Evolutionary conservation across 31 red algal genomes (phyloP), one percentile per base, ranked within the genome.

Genomic region (Porphyra umbilicalis): DNA sequence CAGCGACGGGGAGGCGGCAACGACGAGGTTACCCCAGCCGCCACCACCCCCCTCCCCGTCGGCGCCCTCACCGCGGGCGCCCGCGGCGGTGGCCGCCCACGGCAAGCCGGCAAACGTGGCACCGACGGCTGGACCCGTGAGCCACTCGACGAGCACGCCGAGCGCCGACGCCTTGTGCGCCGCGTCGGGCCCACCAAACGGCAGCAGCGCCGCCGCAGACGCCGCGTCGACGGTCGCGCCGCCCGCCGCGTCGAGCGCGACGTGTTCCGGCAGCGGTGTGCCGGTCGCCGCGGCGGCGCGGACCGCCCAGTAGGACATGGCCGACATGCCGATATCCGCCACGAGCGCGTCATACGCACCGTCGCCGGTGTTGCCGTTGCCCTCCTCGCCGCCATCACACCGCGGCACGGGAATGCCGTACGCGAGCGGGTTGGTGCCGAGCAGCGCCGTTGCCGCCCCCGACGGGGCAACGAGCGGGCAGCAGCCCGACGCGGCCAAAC

Each of bases 371-470:
- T n/a, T n/a, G n/a, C n/a, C n/a, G n/a, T n/a, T n/a, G n/a, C n/a
- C n/a, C n/a, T n/a, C n/a, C n/a, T n/a, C n/a, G n/a, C n/a, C n/a
- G n/a, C n/a, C n/a, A n/a, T n/a, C n/a, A n/a, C n/a, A n/a, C n/a
- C n/a, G n/a, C n/a, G n/a, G n/a, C n/a, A 35, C 35, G 14, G 81
- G 81, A 39, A 82, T 82, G 38, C 68, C 81, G 46, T 39, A 82
- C 10, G 81, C 81, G 33, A 82, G 38, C 35, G 81, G 81, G 75
- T 82, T 82, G 11, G 81, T 82, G 75, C 81, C 81, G 36, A 82
- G 4, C 3, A 71, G 57, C 25, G 57, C 3, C 57, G 8, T 29
- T 4, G 57, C 25, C 3, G 57, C 57, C 25, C 57, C 57, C 4
- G 30, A 18, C 4, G 57, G 57, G 57, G 57, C 57, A 29, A 71